Evolutionary conservation across 164 flowering plant genomes (phyloP).

Genomic region (Macadamia tetraphylla): DNA sequence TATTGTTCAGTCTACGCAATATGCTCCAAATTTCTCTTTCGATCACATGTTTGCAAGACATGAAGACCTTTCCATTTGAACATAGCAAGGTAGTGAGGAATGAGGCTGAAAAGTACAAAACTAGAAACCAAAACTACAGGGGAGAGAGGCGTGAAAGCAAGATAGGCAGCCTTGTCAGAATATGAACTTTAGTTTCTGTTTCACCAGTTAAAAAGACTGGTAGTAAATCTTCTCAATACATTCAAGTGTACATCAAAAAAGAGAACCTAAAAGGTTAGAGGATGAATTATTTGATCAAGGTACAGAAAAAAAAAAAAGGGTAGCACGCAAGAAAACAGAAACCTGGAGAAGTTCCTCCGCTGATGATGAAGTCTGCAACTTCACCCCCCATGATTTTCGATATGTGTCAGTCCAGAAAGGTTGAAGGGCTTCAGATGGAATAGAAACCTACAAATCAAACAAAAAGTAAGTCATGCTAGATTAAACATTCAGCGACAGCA

Average conservation of each 20-base stretch:
- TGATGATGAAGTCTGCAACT: slow-evolving; percentile 43
- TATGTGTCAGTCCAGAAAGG: slow-evolving; percentile 57
- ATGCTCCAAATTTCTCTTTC: no score
- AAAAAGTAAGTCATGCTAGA: background rate
- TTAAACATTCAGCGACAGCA: background rate
- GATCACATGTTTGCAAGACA: background rate
- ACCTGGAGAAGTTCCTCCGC: slow-evolving; percentile 77
- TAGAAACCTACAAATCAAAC: slow-evolving; percentile 41
- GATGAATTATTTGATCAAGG: background rate
- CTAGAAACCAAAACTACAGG: background rate
- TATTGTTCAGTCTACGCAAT: no score
- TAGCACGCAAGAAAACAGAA: background rate
- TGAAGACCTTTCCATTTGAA: background rate
- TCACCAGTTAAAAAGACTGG: background rate
- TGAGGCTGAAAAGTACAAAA: background rate
- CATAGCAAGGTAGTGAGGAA: background rate
- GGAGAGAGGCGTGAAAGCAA: background rate
- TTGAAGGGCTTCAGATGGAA: slow-evolving; percentile 64
- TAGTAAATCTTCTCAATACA: background rate
- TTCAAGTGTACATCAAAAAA: background rate
- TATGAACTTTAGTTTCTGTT: background rate
- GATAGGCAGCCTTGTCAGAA: background rate
- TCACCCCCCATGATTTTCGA: slow-evolving; percentile 62
- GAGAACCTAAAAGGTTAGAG: background rate
- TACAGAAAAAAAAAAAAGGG: background rate